A percentile compares a stretch with the other conserved stretches of the same genome.
phyloP scores from a whole-genome alignment of 345 rosid genomes.

The Populus ilicifolia region DNA sequence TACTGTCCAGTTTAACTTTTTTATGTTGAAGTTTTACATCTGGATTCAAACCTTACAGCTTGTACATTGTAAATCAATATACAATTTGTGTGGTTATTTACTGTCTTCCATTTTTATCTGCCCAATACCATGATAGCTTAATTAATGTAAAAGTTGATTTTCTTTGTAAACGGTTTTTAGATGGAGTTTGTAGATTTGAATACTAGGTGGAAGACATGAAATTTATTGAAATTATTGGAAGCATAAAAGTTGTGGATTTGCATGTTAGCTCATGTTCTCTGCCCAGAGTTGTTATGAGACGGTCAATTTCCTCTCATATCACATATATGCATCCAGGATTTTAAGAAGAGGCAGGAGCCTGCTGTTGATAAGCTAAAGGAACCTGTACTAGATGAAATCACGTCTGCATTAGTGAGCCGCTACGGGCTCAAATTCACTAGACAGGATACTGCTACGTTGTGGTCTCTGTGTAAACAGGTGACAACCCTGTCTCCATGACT shows the following conservation, averaged over 20 bases:
- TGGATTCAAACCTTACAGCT: not conserved
- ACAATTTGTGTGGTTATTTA: not conserved
- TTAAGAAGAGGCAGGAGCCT: conserved; percentile 59
- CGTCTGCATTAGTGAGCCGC: conserved; percentile 53
- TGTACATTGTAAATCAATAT: not conserved
- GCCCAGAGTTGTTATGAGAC: not conserved
- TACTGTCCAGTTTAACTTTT: conserved; percentile 19
- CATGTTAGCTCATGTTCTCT: not conserved
- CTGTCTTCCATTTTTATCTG: not conserved
- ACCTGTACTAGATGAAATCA: conserved; percentile 72
- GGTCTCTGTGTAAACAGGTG: conserved; percentile 96
- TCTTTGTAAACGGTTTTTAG: not conserved
- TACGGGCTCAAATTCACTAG: conserved; percentile 59
- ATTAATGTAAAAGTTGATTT: not conserved
- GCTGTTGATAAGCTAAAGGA: conserved; percentile 74
- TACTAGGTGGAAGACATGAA: not conserved
- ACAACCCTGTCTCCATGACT: not conserved
- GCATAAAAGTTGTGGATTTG: not conserved
- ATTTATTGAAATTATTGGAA: not conserved
- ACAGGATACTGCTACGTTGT: conserved; percentile 74
- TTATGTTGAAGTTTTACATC: not conserved
- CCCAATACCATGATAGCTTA: not conserved
- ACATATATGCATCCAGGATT: conserved; percentile 41
- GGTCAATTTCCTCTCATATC: not conserved
- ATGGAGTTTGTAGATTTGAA: not conserved